These are phyloP conservation scores for Posidonia australis DNA, from an alignment of 106 monocot genomes.

Conservation along the genomic window DNA sequence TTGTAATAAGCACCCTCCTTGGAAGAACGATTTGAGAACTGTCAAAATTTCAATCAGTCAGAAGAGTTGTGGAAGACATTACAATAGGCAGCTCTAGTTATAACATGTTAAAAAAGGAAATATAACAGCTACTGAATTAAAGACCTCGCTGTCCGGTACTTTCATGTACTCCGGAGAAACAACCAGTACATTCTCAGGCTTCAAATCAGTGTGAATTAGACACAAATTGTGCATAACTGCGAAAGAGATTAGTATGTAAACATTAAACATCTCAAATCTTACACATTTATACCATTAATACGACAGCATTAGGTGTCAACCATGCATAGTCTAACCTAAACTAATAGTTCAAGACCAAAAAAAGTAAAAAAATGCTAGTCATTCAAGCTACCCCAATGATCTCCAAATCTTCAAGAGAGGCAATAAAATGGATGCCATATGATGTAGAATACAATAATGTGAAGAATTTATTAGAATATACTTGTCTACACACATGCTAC, in stretches of 20 bases:
- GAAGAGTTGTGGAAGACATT: neutral
- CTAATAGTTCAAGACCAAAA: neutral
- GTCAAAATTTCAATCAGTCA: neutral
- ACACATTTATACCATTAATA: neutral
- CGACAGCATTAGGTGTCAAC: too few relatives aligned
- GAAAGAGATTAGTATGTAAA: slow-evolving; percentile 3
- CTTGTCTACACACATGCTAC: slow-evolving; percentile 85
- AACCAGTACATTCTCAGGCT: slow-evolving; percentile 28
- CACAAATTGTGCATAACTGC: slow-evolving; percentile 26
- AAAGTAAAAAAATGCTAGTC: neutral
- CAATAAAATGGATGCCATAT: neutral
- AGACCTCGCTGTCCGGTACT: slow-evolving; percentile 21
- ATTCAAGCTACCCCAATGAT: neutral
- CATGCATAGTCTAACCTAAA: neutral
- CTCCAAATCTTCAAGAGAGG: neutral
- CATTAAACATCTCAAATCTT: neutral
- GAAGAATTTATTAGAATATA: slow-evolving; percentile 6
- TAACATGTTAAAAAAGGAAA: neutral
- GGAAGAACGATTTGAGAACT: slow-evolving; percentile 28
- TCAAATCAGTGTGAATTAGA: slow-evolving; percentile 29
- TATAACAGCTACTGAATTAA: neutral
- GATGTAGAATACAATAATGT: neutral
- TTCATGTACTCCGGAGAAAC: slow-evolving; percentile 17
- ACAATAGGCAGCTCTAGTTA: too few relatives aligned
- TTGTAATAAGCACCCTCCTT: slow-evolving; percentile 35